phyloP scores from a whole-genome alignment of 2,329 filamentous ascomycete genomes.

The Albophoma yamanashiensis region DNA sequence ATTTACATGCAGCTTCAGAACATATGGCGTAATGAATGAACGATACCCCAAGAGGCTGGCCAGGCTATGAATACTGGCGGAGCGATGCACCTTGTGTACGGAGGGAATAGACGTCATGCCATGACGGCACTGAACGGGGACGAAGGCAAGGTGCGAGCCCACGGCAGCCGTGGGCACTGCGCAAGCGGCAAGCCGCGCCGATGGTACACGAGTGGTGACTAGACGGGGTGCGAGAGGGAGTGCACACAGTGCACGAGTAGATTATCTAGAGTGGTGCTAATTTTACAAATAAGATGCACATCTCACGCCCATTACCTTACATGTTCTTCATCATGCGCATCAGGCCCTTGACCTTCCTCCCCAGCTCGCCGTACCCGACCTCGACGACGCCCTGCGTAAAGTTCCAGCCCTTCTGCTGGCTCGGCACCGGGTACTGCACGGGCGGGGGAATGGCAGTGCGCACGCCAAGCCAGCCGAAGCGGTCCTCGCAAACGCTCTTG shows the following conservation, averaged over 20 bases:
- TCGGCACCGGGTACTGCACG: conserved; percentile 69
- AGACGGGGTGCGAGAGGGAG: neutral
- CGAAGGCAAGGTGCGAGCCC: neutral
- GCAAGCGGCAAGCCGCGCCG: neutral
- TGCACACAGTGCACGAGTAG: neutral
- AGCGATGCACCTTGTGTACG: neutral
- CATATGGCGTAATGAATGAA: neutral
- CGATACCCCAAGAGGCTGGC: neutral
- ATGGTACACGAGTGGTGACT: neutral
- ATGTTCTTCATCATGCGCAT: conserved; percentile 31
- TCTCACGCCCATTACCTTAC: conserved; percentile 9
- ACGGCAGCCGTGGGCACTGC: neutral
- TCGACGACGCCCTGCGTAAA: conserved; percentile 52
- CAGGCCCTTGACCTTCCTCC: conserved; percentile 28
- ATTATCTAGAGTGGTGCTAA: too few species aligned
- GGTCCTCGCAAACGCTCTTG: conserved; percentile 78
- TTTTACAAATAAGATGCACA: neutral
- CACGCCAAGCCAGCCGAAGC: conserved; percentile 48
- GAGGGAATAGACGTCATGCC: neutral
- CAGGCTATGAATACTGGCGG: neutral
- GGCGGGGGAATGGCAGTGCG: conserved; percentile 70
- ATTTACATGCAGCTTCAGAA: neutral
- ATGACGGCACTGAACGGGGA: neutral
- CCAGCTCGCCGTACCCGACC: conserved; percentile 41
- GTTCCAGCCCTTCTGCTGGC: conserved; percentile 52